phyloP scores from a whole-genome alignment of 2,329 filamentous ascomycete species.

The Botrytis squamosa region DNA sequence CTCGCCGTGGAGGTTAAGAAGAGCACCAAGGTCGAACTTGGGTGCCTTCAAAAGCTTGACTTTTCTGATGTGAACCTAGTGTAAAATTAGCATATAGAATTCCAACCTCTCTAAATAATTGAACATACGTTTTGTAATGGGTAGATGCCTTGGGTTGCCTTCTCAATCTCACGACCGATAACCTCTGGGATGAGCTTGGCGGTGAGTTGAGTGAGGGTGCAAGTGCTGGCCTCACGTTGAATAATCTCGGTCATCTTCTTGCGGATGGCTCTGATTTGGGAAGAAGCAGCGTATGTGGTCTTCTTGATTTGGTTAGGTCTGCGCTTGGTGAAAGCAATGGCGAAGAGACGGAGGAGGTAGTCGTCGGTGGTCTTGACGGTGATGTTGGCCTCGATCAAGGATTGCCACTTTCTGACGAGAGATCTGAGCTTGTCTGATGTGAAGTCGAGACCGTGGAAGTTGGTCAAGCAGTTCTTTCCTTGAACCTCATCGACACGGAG shows the following conservation, averaged over 20 bases:
- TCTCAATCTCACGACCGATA: slow-evolving; percentile 99
- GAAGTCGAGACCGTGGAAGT: slow-evolving; percentile 99
- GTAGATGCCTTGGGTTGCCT: slow-evolving; percentile 99
- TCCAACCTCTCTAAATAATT: background rate
- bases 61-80: slow-evolving; percentile 98
- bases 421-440: slow-evolving; percentile 99
- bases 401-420: slow-evolving; percentile 99
- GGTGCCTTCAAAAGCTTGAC: slow-evolving; percentile 98
- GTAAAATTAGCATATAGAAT: slow-evolving; percentile 40
- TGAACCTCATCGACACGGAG: slow-evolving; percentile 98
- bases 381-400: slow-evolving; percentile 98
- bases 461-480: slow-evolving; percentile 99
- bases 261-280: slow-evolving; percentile 96
- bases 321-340: slow-evolving; percentile 99
- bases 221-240: slow-evolving; percentile 88
- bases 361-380: slow-evolving; percentile 99
- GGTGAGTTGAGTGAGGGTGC: slow-evolving; percentile 93
- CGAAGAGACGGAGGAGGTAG: slow-evolving; percentile 98
- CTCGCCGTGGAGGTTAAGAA: slow-evolving; percentile 97
- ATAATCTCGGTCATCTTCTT: slow-evolving; percentile 99
- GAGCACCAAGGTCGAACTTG: slow-evolving; percentile 97
- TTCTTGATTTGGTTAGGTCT: slow-evolving; percentile 99
- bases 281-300: slow-evolving; percentile 96
- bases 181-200: slow-evolving; percentile 99
- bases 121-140: slow-evolving; percentile 91